Conservation (phyloP, 1,284 basidiomycete genomes). For the Cryptococcus sp. region DNA sequence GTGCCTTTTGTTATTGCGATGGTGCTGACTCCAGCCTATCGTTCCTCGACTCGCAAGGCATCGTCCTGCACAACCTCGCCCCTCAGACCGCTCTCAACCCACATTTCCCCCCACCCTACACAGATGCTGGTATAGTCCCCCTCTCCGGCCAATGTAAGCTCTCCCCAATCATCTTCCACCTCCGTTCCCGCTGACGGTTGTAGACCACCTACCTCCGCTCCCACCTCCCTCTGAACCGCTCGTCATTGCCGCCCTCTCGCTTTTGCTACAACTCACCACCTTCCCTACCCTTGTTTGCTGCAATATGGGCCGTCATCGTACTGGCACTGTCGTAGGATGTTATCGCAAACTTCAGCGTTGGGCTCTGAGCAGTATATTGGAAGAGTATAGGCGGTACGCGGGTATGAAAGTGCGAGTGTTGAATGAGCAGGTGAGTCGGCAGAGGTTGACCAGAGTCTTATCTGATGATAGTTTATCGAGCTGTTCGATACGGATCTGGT, state of each 20-base stretch:
- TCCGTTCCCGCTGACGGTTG: constrained; percentile 4
- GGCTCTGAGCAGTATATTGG: constrained; percentile 51
- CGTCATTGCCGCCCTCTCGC: constrained; percentile 51
- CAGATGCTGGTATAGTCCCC: constrained; percentile 44
- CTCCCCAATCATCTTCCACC: neutral
- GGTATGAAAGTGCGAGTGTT: constrained; percentile 52
- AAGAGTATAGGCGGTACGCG: constrained; percentile 52
- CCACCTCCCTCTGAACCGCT: constrained; percentile 49
- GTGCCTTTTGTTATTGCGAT: neutral
- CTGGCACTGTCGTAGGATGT: constrained; percentile 52
- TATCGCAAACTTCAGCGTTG: constrained; percentile 49
- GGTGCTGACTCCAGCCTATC: constrained; percentile 35
- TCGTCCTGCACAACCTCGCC: constrained; percentile 40
- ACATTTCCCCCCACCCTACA: constrained; percentile 43
- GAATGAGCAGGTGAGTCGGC: constrained; percentile 51
- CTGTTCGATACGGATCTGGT: constrained; percentile 53
- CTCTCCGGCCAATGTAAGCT: constrained; percentile 39
- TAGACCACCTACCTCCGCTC: constrained; percentile 43
- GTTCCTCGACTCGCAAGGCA: constrained; percentile 42
- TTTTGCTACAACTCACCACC: constrained; percentile 49
- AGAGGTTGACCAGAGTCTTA: neutral
- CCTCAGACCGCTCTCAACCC: constrained; percentile 40
- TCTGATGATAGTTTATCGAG: constrained; percentile 50
- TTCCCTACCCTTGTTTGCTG: constrained; percentile 53
- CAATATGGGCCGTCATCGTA: constrained; percentile 52